Evolutionary conservation across 2,329 filamentous ascomycete genomes (phyloP).

Genomic region (Aspergillus bombycis): DNA sequence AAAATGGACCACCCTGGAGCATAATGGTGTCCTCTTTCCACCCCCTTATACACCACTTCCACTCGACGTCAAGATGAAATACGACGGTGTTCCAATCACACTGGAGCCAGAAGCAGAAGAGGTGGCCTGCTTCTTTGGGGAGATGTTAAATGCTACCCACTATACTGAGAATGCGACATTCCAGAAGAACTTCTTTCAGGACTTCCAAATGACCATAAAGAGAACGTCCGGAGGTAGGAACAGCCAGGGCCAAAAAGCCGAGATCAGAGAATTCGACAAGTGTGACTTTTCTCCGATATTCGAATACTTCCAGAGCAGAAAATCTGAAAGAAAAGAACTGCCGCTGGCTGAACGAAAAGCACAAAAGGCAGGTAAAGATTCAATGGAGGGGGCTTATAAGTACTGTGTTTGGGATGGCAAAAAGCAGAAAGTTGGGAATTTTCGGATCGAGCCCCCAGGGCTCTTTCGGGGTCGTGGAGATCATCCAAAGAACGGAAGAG

Average conservation of each 20-base stretch:
- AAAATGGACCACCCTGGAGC: constrained; percentile 94
- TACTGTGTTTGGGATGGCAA: constrained; percentile 93
- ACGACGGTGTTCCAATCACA: constrained; percentile 78
- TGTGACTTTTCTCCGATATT: constrained; percentile 93
- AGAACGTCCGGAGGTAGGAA: constrained; percentile 85
- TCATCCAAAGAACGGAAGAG: constrained; percentile 93
- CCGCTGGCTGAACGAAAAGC: constrained; percentile 84
- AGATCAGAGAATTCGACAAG: constrained; percentile 86
- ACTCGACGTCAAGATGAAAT: constrained; percentile 80
- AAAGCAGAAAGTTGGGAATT: constrained; percentile 98
- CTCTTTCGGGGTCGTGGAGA: constrained; percentile 97
- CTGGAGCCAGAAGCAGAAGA: constrained; percentile 89
- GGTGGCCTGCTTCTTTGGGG: constrained; percentile 87
- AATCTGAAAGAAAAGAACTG: constrained; percentile 77
- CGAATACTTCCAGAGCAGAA: constrained; percentile 77
- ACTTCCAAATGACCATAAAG: constrained; percentile 83
- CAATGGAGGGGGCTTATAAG: constrained; percentile 77
- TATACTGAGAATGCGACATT: constrained; percentile 93
- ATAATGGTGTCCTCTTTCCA: constrained; percentile 94
- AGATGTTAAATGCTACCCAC: constrained; percentile 89
- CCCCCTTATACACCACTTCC: constrained; percentile 87
- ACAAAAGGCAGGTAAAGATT: constrained; percentile 85
- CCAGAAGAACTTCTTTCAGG: constrained; percentile 92
- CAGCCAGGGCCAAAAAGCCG: constrained; percentile 76
- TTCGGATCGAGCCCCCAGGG: constrained; percentile 92